Base-by-base conservation (phyloP, 2,329 filamentous ascomycete species). In the Cercospora brassicicola region DNA sequence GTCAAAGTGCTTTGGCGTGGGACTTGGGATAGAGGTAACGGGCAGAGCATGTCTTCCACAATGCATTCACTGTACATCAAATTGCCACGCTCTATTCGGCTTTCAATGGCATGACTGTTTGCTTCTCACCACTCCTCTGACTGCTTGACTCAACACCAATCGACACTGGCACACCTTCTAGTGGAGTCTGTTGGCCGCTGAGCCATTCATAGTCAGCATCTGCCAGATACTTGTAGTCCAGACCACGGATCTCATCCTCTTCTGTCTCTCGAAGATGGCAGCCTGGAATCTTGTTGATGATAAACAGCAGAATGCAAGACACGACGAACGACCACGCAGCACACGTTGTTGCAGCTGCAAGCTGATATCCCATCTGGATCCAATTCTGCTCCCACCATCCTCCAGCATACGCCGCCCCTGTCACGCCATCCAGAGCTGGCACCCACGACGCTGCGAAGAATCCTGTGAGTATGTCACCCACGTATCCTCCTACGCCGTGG, bases 401-500 rank as follows among this genome's bases (percentile, higher is more conserved):
- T 7, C 56, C 56, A 36, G 56, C 56, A 33, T 59, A 59, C 20
- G 56, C 30, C 7, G 56, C n/a, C 3, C 56, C 56, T 0, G 26
- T 59, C 2, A 31, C 26, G 9, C 56, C 56, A 13, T 59, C 56
- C 2, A 59, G n/a, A 1, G 56, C 56, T 10, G 56, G 56, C 15
- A 59, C 56, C 56, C 56, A 59, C n/a, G 56, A 59, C 2, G 56
- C 80, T 36, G 85, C 86, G 70, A 88, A 88, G 72, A 87, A 82
- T 5, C 85, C 86, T 1, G 86, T 88, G 55, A 88, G 75, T 76
- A 88, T 86, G 26, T 84, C 84, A 7, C 86, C 86, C 30, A 84
- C 79, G 78, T 87, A 86, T 28, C 86, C 86, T 51, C 86, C 86
- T 26, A 86, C 81, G 13, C 84, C 85, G 74, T 88, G 85, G 7